These are phyloP conservation scores for Cladosporium phlei DNA, from an alignment of 2,329 filamentous ascomycete species.

Conservation along the genomic window DNA sequence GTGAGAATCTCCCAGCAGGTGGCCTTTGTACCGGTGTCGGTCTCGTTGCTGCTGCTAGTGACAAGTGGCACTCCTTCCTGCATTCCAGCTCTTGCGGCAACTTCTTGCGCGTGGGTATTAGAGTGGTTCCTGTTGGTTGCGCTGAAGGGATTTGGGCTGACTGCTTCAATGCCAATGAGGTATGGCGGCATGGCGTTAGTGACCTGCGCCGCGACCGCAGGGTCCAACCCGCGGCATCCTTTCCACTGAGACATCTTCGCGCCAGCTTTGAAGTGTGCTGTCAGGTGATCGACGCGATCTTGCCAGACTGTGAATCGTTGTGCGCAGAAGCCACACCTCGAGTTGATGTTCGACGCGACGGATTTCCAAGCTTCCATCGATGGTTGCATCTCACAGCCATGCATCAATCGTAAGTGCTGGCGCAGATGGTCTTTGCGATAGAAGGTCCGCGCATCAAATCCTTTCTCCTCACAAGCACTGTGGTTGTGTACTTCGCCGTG, in stretches of 20 bases:
- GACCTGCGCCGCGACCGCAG: slow-evolving; percentile 44
- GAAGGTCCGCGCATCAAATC: slow-evolving; percentile 57
- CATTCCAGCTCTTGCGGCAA: slow-evolving; percentile 2
- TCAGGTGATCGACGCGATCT: slow-evolving; percentile 49
- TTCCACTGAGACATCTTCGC: slow-evolving; percentile 52
- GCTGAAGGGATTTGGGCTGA: slow-evolving; percentile 45
- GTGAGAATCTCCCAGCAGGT: slow-evolving; percentile 50
- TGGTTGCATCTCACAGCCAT: slow-evolving; percentile 56
- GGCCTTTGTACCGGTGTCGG: slow-evolving; percentile 17
- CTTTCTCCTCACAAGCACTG: slow-evolving; percentile 62
- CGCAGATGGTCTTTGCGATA: slow-evolving; percentile 60
- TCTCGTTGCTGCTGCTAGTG: not conserved
- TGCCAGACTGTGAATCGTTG: slow-evolving; percentile 47
- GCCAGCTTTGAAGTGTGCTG: slow-evolving; percentile 52
- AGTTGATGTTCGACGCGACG: slow-evolving; percentile 50
- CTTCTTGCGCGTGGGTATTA: slow-evolving; percentile 17
- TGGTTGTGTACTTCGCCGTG: slow-evolving; percentile 59
- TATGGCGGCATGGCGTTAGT: slow-evolving; percentile 51
- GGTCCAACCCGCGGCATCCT: slow-evolving; percentile 50
- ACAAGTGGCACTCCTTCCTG: slow-evolving; percentile 2
- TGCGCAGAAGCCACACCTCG: slow-evolving; percentile 52
- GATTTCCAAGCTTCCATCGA: slow-evolving; percentile 63
- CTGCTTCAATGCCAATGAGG: slow-evolving; percentile 45
- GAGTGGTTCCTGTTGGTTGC: slow-evolving; percentile 32
- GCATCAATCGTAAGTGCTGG: slow-evolving; percentile 58